Percentiles rank a stretch among this genome's conserved stretches.
Evolutionary conservation across 345 rosid genomes (phyloP).

Genomic region (Brassica rapa): DNA sequence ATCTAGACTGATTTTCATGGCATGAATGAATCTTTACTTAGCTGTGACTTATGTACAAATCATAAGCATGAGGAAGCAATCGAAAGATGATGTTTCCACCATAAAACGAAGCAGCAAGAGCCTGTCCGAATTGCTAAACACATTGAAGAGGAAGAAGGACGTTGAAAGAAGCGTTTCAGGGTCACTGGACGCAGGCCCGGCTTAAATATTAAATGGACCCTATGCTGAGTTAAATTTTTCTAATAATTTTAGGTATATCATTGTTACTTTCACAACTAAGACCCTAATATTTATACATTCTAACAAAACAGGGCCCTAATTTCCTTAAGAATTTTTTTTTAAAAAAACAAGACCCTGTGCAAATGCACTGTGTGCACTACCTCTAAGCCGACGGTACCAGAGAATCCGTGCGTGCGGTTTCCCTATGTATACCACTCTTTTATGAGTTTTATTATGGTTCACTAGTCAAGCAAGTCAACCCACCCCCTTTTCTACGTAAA

Average conservation of each 20-base stretch:
- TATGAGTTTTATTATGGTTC: conserved; percentile 36
- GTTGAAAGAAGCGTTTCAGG: conserved; percentile 39
- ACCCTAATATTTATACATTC: no score
- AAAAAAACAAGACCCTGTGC: no score
- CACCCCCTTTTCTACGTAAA: conserved; percentile 41
- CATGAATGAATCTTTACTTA: conserved; percentile 22
- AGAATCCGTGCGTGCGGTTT: conserved; percentile 8
- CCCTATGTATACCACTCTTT: conserved; percentile 27
- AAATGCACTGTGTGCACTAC: no score
- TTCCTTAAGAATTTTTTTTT: no score
- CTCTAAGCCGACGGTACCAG: neutral
- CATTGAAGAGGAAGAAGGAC: conserved; percentile 54
- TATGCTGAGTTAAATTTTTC: no score
- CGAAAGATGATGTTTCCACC: conserved; percentile 61
- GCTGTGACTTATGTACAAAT: conserved; percentile 68
- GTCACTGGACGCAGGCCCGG: neutral
- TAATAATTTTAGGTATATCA: no score
- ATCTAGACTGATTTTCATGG: neutral
- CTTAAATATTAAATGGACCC: no score
- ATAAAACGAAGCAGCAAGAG: conserved; percentile 61
- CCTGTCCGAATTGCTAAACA: conserved; percentile 48
- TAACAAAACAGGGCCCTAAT: no score
- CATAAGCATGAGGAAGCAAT: conserved; percentile 80
- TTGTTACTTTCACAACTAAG: no score
- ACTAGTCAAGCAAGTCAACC: conserved; percentile 57